Evolutionary conservation across 2,329 filamentous ascomycete species (phyloP).

Genomic region (Fusarium metavorans): DNA sequence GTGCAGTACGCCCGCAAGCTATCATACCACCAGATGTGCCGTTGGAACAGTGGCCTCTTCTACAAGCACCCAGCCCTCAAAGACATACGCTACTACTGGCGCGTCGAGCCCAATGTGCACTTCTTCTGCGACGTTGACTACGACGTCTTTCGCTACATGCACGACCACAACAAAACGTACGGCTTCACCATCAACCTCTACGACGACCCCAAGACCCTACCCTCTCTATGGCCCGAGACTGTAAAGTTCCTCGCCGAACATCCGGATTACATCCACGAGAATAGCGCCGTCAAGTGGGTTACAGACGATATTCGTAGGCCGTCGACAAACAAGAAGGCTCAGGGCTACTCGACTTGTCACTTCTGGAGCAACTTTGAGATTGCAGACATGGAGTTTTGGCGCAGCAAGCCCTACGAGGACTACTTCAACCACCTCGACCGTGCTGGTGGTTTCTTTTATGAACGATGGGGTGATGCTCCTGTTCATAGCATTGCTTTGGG

Average conservation of each 20-base stretch:
- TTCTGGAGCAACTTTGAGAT: conserved; percentile 99
- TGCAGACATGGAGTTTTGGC: conserved; percentile 91
- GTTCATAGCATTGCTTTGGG: conserved; percentile 95
- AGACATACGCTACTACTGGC: conserved; percentile 93
- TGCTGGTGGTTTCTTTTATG: conserved; percentile 97
- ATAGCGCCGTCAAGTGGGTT: conserved; percentile 90
- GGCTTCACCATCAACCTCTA: conserved; percentile 98
- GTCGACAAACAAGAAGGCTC: conserved; percentile 81
- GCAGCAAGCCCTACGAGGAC: conserved; percentile 89
- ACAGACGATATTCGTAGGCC: conserved; percentile 82
- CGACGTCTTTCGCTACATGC: conserved; percentile 98
- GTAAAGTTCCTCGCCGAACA: conserved; percentile 89
- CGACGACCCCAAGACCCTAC: conserved; percentile 88
- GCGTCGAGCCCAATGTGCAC: conserved; percentile 97
- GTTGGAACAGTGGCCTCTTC: conserved; percentile 98
- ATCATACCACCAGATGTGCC: conserved; percentile 98
- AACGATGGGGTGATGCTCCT: conserved; percentile 97
- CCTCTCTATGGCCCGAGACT: conserved; percentile 95
- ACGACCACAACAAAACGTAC: conserved; percentile 98
- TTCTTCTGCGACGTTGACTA: conserved; percentile 99
- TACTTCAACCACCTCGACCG: conserved; percentile 98
- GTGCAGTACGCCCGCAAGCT: conserved; percentile 91
- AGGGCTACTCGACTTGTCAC: conserved; percentile 97
- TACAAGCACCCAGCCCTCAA: conserved; percentile 93
- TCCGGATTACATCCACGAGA: conserved; percentile 81